A percentile compares a stretch with the other conserved stretches of the same genome.
Conservation (phyloP, 2,329 filamentous ascomycete species). For the Aspergillus vadensis region DNA sequence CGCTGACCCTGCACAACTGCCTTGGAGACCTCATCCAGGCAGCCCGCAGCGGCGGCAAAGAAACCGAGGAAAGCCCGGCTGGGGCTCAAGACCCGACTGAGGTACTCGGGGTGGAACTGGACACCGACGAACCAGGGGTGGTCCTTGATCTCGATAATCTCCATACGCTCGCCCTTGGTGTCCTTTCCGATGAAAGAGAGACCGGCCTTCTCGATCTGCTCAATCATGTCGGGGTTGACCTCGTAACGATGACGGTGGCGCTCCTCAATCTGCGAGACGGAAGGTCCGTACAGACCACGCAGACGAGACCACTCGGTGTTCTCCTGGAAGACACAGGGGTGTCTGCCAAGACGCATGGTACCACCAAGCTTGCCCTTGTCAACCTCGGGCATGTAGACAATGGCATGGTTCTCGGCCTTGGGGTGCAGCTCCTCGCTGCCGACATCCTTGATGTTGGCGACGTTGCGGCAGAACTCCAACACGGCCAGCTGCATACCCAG, state of each 20-base stretch:
- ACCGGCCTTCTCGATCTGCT: conserved; percentile 67
- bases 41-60: conserved; percentile 73
- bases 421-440: conserved; percentile 59
- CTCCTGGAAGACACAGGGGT: conserved; percentile 72
- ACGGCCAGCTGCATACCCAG: conserved; percentile 92
- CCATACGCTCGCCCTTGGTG: conserved; percentile 75
- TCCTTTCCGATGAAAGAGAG: conserved; percentile 79
- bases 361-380: conserved; percentile 76
- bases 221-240: conserved; percentile 79
- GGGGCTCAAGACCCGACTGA: conserved; percentile 72
- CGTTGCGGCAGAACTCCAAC: conserved; percentile 79
- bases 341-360: conserved; percentile 81
- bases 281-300: conserved; percentile 69
- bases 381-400: conserved; percentile 93
- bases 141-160: conserved; percentile 77
- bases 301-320: conserved; percentile 77
- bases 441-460: conserved; percentile 64
- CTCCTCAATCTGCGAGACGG: conserved; percentile 60
- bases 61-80: conserved; percentile 80
- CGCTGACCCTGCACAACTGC: conserved; percentile 26
- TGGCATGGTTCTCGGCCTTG: conserved; percentile 64
- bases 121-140: conserved; percentile 85
- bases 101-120: conserved; percentile 88
- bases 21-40: conserved; percentile 53
- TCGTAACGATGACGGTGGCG: conserved; percentile 89